These are phyloP conservation scores for Panicum hallii DNA, from an alignment of 202 grass and related monocot species.

Conservation along the genomic window DNA sequence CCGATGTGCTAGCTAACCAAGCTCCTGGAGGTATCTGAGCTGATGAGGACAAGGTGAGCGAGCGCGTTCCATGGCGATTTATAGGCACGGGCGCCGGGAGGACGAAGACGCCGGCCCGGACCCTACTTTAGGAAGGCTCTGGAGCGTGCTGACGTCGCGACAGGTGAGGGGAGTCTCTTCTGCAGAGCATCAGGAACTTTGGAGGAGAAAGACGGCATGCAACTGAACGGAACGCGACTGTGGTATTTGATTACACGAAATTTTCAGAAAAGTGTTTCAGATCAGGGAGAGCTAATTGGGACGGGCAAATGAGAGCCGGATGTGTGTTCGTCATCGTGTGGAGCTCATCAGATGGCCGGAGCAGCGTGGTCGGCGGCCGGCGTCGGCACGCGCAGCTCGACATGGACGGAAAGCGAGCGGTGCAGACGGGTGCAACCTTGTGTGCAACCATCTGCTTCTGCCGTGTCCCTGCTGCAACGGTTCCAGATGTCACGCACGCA, in stretches of 20 bases:
- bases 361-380: slow-evolving; percentile 1
- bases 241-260: background rate
- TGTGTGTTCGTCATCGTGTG: background rate
- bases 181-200: background rate
- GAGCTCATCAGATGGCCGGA: background rate
- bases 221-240: slow-evolving; percentile 8
- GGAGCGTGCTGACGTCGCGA: background rate
- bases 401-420: background rate
- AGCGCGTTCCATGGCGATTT: background rate
- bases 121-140: background rate
- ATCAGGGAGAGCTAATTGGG: background rate
- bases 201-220: background rate
- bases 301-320: background rate
- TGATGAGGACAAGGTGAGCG: background rate
- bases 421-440: too few relatives aligned
- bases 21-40: background rate
- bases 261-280: background rate
- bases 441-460: too few relatives aligned
- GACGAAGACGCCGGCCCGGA: background rate
- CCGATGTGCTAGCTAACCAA: background rate
- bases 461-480: too few relatives aligned
- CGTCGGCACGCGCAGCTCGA: background rate
- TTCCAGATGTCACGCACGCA: background rate
- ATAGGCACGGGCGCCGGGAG: background rate
- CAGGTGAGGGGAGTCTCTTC: background rate